Percentiles rank a stretch among this genome's conserved stretches.
phyloP scores from a whole-genome alignment of 176 grass and related monocot species.

The Panicum miliaceum region DNA sequence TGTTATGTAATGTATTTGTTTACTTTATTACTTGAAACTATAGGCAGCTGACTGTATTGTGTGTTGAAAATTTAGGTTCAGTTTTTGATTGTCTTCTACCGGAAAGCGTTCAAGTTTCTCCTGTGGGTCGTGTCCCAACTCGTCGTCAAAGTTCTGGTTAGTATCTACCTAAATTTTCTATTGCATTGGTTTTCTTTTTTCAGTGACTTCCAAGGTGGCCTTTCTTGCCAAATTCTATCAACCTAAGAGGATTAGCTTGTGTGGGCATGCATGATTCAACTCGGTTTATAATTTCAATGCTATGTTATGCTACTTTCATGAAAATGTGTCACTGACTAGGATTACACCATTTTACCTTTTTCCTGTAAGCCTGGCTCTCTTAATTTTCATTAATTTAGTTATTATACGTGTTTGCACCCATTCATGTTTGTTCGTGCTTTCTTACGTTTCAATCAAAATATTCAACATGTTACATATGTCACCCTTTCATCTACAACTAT shows the following conservation, averaged over 20 bases:
- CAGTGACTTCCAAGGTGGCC: background rate
- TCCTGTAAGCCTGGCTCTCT: background rate
- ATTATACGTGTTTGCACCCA: background rate
- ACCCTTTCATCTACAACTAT: conserved; percentile 4
- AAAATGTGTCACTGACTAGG: background rate
- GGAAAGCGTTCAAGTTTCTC: conserved; percentile 77
- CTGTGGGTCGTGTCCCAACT: conserved; percentile 73
- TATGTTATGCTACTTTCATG: background rate
- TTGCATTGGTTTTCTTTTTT: conserved; percentile 8
- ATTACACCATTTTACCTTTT: background rate
- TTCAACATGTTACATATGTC: background rate
- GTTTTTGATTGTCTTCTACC: conserved; percentile 84
- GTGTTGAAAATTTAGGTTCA: conserved; percentile 55
- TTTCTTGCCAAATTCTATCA: conserved; percentile 14
- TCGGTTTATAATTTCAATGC: background rate
- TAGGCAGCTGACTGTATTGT: conserved; percentile 34
- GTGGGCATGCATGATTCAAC: background rate
- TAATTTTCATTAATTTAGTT: conserved; percentile 17
- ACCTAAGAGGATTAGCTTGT: background rate
- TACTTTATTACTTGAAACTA: conserved; percentile 12
- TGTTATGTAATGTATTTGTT: conserved; percentile 2
- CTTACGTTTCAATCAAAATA: conserved; percentile 4
- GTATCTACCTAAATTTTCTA: conserved; percentile 35
- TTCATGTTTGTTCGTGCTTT: conserved; percentile 11
- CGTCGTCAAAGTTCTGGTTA: conserved; percentile 55